Percentiles rank a stretch among this genome's conserved stretches.
phyloP scores from a whole-genome alignment of 176 grass and related monocot species.

The Neostapfia colusana region DNA sequence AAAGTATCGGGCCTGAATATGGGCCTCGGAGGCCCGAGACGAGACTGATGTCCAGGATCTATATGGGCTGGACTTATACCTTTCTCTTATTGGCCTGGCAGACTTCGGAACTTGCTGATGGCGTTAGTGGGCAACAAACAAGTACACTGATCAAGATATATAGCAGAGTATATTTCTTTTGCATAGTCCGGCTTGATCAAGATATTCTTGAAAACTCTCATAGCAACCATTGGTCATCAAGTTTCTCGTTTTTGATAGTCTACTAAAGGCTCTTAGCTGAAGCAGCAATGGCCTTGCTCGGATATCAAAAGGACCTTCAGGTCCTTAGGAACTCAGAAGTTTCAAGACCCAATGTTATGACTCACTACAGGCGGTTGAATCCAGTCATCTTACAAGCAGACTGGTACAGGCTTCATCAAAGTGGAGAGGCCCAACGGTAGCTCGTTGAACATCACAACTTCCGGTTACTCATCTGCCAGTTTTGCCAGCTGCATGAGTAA shows the following conservation, averaged over 20 bases:
- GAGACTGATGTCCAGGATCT: background rate
- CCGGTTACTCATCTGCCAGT: conserved; percentile 35
- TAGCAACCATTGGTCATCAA: background rate
- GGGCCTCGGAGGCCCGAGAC: background rate
- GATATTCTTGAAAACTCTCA: background rate
- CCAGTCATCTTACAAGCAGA: conserved; percentile 40
- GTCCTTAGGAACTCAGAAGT: background rate
- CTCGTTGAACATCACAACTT: conserved; percentile 26
- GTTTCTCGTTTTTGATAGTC: background rate
- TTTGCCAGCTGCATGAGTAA: conserved; percentile 52
- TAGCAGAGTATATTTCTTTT: conserved; percentile 7
- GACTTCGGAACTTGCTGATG: background rate
- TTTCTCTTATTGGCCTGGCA: background rate
- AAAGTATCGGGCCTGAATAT: background rate
- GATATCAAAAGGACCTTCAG: background rate
- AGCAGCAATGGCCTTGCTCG: background rate
- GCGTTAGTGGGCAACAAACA: too few species aligned
- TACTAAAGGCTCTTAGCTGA: background rate
- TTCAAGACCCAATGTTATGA: background rate
- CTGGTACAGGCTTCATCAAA: conserved; percentile 80
- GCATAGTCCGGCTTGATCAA: conserved; percentile 4
- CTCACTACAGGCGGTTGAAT: background rate
- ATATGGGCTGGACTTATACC: background rate
- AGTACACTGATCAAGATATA: too few species aligned
- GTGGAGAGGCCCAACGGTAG: conserved; percentile 51